These are phyloP conservation scores for Thraustochytrium sp. DNA, from an alignment of 352 stramenopile genomes.

Conservation along the genomic window DNA sequence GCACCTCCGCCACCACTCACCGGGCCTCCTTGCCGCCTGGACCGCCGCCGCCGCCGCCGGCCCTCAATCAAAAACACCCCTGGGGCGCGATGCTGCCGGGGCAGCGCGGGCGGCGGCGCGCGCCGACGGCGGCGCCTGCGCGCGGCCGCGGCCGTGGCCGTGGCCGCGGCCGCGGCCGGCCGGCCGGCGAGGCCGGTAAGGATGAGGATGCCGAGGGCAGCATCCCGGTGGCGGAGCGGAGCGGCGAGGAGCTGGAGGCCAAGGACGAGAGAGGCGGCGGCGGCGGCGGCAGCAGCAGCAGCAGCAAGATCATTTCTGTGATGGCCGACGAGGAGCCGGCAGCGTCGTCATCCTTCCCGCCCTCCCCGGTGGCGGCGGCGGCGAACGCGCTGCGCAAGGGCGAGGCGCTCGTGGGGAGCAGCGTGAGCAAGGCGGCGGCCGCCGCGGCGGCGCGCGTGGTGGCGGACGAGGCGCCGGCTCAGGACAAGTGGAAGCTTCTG, in stretches of 20 bases:
- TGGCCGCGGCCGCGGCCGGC: not conserved
- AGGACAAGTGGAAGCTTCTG: conserved; percentile 97
- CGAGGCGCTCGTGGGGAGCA: too few relatives aligned
- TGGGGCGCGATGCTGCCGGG: not conserved
- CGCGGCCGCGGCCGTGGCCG: not conserved
- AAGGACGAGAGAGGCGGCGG: not conserved
- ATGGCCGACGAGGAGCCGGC: not conserved
- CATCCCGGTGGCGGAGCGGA: not conserved
- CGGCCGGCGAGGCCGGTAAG: not conserved
- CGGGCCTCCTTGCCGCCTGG: too few relatives aligned
- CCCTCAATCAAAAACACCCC: too few relatives aligned
- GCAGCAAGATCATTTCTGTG: not conserved
- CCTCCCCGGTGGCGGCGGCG: too few relatives aligned
- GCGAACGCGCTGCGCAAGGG: too few relatives aligned
- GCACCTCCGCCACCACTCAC: too few relatives aligned
- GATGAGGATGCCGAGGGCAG: not conserved
- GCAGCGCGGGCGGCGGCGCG: not conserved
- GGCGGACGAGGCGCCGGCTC: conserved; percentile 15
- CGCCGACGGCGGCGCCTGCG: not conserved
- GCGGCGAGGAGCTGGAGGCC: not conserved
- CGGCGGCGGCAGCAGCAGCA: not conserved
- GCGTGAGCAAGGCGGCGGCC: not conserved
- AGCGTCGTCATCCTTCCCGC: not conserved
- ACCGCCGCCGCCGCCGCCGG: too few relatives aligned
- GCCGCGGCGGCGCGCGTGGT: not conserved